phyloP scores from a whole-genome alignment of 2,329 filamentous ascomycete genomes.

The Balansia obtecta region DNA sequence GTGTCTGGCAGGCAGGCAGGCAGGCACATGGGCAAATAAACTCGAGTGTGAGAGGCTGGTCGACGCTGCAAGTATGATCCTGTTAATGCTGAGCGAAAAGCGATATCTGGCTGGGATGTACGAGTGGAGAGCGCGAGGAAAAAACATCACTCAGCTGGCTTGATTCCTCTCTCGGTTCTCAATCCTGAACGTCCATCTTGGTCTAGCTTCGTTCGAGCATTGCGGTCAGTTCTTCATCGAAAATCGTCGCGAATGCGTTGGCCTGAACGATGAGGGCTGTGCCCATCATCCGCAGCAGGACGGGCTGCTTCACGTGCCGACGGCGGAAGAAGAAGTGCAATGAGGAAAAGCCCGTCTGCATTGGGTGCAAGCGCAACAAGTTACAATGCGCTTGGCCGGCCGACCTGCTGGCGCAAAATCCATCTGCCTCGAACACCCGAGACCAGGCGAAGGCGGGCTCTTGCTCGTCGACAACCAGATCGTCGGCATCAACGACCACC shows the following conservation, averaged over 20 bases:
- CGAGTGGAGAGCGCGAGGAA: no score
- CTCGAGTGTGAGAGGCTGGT: no score
- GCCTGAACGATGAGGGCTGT: conserved; percentile 15
- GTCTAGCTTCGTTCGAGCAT: no score
- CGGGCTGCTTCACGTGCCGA: conserved; percentile 36
- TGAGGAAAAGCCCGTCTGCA: conserved; percentile 38
- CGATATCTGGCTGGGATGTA: no score
- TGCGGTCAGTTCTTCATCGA: no score
- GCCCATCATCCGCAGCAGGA: conserved; percentile 24
- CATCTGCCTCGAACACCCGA: neutral
- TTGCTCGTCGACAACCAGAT: neutral
- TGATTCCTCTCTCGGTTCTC: no score
- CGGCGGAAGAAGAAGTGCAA: conserved; percentile 43
- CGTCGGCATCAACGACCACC: neutral
- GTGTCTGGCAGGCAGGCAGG: no score
- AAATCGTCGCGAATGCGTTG: neutral
- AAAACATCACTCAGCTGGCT: no score
- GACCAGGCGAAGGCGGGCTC: neutral
- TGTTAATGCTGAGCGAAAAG: no score
- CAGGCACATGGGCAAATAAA: no score
- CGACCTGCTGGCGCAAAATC: conserved; percentile 5
- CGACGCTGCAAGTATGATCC: no score
- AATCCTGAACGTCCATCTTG: no score
- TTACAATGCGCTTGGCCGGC: conserved; percentile 38
- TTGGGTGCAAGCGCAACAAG: conserved; percentile 39